A percentile compares a stretch with the other conserved stretches of the same genome.
Conservation (phyloP, 179 eudicot species). For the Gypsophila paniculata region DNA sequence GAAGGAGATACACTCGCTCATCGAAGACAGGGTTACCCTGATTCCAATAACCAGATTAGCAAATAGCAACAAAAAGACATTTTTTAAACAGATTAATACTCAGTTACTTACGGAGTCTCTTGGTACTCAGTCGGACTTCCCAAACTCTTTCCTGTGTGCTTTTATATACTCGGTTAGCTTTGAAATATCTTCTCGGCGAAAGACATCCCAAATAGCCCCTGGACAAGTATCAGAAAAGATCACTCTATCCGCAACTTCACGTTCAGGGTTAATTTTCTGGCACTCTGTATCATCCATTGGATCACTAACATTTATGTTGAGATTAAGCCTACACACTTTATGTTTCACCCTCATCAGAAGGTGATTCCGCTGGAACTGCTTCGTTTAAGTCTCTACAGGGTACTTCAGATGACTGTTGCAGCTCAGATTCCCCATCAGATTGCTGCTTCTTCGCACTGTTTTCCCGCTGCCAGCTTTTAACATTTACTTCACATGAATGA, state of each 20-base stretch:
- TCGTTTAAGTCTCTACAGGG: constrained; percentile 34
- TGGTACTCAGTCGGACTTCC: constrained; percentile 24
- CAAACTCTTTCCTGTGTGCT: constrained; percentile 45
- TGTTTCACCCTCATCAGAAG: constrained; percentile 29
- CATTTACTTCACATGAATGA: constrained; percentile 55
- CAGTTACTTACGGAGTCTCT: constrained; percentile 44
- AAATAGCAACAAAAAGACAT: constrained; percentile 3
- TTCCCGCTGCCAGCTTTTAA: constrained; percentile 41
- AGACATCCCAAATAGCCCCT: constrained; percentile 90
- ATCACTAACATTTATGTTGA: constrained; percentile 38
- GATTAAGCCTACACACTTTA: constrained; percentile 33
- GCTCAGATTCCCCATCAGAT: constrained; percentile 33
- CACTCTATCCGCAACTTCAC: constrained; percentile 30
- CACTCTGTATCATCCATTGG: constrained; percentile 33
- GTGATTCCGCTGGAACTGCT: constrained; percentile 28
- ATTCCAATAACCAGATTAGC: constrained; percentile 26
- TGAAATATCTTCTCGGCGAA: constrained; percentile 75
- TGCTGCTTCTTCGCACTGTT: constrained; percentile 35
- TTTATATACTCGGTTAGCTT: constrained; percentile 58
- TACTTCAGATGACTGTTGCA: constrained; percentile 31
- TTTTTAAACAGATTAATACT: background rate
- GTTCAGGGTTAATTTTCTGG: constrained; percentile 33
- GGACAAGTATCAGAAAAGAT: constrained; percentile 29
- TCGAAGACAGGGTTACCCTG: constrained; percentile 61
- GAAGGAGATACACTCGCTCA: constrained; percentile 54